Evolutionary conservation across 2,329 filamentous ascomycete species (phyloP), one percentile per base, ranked within the genome.

Genomic region (Fusarium xylarioides): DNA sequence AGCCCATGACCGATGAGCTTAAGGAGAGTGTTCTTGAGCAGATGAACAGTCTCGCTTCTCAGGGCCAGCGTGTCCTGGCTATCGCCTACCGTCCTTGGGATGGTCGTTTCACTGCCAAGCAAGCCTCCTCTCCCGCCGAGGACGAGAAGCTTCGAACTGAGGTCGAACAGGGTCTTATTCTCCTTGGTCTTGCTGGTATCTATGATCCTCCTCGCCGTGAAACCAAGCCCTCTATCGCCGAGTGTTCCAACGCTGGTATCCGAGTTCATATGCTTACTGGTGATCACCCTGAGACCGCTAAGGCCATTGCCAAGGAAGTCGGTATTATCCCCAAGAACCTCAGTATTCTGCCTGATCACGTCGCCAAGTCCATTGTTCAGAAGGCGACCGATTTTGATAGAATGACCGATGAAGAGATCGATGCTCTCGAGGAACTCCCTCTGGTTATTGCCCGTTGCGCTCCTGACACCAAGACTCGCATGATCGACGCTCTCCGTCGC

Each of bases 401-500:
- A 70, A 86, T 97, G 71, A 89, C 88, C 0, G 92, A 96, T 52
- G 89, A 86, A 1, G 89, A 96, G 80, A 93, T 97, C 61, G 94
- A 97, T 73, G 85, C 86, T 1, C 84, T 97, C 21, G 91, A 92
- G 9, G 90, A 94, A 44, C 84, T 97, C 5, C 94, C 94, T 5
- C 85, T 95, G 2, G 94, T 97, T 14, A 91, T 97, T 68, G 94
- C 94, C 42, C 91, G 94, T 42, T 97, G 94, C 79, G 92, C 93
- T 2, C 94, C 95, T 1, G 90, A 93, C 66, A 97, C 94, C 43
- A 97, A 97, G 83, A 94, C 94, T 9, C 91, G 93, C 66, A 97
- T 97, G 94, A 95, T 97, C 57, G 93, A 95, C 75, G 94, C 94
- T 11, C 88, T 97, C 21, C 93, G 95, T 73, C 90, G 94, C 21